These are phyloP conservation scores for Naumovozyma dairenensis DNA, from an alignment of 805 yeast species.

Conservation along the genomic window DNA sequence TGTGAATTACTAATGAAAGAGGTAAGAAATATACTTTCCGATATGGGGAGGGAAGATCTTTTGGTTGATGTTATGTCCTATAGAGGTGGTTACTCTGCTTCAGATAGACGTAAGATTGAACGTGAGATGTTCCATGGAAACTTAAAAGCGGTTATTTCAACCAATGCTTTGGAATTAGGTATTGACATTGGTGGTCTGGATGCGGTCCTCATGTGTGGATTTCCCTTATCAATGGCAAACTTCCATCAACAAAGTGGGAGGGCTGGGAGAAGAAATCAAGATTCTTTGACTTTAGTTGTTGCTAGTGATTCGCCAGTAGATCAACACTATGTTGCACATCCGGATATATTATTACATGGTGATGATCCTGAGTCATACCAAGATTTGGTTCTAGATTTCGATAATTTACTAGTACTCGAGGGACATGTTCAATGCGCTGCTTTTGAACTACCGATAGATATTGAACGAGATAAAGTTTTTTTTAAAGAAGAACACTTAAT, in stretches of 20 bases:
- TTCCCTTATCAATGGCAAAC: constrained; percentile 78
- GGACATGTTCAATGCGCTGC: constrained; percentile 94
- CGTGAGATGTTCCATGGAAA: constrained; percentile 82
- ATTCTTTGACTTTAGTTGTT: constrained; percentile 76
- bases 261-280: constrained; percentile 83
- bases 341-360: constrained; percentile 21
- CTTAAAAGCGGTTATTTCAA: constrained; percentile 78
- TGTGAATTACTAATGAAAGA: constrained; percentile 87
- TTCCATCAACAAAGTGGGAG: constrained; percentile 95
- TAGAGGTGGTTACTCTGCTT: constrained; percentile 86
- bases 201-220: constrained; percentile 86
- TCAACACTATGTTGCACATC: constrained; percentile 65
- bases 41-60: constrained; percentile 36
- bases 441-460: constrained; percentile 60
- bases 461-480: constrained; percentile 45
- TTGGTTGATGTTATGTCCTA: constrained; percentile 76
- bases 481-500: constrained; percentile 32
- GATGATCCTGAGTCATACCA: constrained; percentile 47
- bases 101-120: constrained; percentile 82
- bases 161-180: constrained; percentile 92
- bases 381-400: constrained; percentile 50
- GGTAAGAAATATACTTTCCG: constrained; percentile 46
- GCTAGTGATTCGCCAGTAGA: constrained; percentile 80
- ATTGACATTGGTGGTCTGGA: constrained; percentile 90
- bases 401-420: constrained; percentile 54